Conservation (phyloP, 768 basidiomycete species). For the Mycena pura region DNA sequence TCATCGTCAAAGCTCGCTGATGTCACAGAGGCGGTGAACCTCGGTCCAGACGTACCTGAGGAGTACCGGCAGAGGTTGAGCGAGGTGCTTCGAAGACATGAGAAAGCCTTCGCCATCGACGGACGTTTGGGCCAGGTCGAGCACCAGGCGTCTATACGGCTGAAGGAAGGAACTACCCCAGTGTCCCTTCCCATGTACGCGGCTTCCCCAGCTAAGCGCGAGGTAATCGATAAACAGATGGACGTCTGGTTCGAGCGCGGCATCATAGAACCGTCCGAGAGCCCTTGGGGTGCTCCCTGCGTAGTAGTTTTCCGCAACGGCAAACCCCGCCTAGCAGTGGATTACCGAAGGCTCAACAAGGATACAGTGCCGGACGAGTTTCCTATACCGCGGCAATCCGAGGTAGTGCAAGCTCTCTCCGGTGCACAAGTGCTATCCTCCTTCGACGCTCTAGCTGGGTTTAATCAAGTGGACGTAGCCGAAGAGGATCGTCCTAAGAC, state of each 20-base stretch:
- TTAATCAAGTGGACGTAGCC: conserved; percentile 35
- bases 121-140: conserved; percentile 27
- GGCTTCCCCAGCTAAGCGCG: conserved; percentile 30
- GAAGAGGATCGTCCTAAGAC: conserved; percentile 31
- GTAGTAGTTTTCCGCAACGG: no score
- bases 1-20: no score
- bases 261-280: no score
- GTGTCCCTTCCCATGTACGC: conserved; percentile 31
- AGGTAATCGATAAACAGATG: conserved; percentile 36
- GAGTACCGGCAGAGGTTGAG: not conserved
- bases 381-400: no score
- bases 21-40: conserved; percentile 17
- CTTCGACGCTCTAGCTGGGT: conserved; percentile 36
- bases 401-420: no score
- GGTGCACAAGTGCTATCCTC: conserved; percentile 22
- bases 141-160: not conserved
- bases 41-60: conserved; percentile 26
- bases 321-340: no score
- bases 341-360: conserved; percentile 22
- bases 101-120: conserved; percentile 30
- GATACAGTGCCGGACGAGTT: no score
- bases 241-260: no score
- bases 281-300: no score
- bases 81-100: conserved; percentile 8
- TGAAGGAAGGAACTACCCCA: conserved; percentile 21